Evolutionary conservation across 2,329 filamentous ascomycete species (phyloP), one percentile per base, ranked within the genome.

Genomic region (Chrysosporium queenslandicum): DNA sequence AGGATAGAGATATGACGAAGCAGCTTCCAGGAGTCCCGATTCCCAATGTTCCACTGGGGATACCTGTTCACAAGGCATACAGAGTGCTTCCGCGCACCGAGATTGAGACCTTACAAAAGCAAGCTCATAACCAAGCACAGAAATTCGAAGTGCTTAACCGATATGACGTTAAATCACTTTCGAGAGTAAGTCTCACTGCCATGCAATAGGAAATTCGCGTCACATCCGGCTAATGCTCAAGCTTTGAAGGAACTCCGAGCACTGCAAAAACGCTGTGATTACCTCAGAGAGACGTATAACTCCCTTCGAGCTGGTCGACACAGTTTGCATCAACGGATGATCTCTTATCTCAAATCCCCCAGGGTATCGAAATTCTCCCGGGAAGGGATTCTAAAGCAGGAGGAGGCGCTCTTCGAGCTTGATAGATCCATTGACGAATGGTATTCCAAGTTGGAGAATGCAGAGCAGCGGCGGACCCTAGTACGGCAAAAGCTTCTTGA

Each of bases 401-500:
- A 90, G 66, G 86, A 90, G 67, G 84, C 85, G 1, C 74, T 91
- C 9, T 80, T 82, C 1, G 86, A 89, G 65, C 77, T 91, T 5
- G 86, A 91, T 63, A 72, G 77, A 14, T 86, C 83, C 2, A 90
- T 91, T 57, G 86, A 90, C 61, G 85, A 88, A 63, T 90, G 86
- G 83, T 81, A 86, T 46, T 75, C 71, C 59, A 90, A 90, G 70
- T 77, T 90, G n/a, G 86, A 90, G 63, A 78, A 84, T 57, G 84
- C 85, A 8, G 86, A 91, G 66, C 87, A 89, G 64, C 77, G 86
- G 61, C 81, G 86, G 37, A 83, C 81, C 14, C 77, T 84, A 5
- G 81, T 91, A 41, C 79, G 85, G 34, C 85, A 90, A 64, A 91
- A 89, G 73, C 73, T 91, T 11, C 77, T 91, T 2, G 86, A 91